These are phyloP conservation scores for Fraxinus ornus DNA, from an alignment of 305 asterid species.

Conservation along the genomic window DNA sequence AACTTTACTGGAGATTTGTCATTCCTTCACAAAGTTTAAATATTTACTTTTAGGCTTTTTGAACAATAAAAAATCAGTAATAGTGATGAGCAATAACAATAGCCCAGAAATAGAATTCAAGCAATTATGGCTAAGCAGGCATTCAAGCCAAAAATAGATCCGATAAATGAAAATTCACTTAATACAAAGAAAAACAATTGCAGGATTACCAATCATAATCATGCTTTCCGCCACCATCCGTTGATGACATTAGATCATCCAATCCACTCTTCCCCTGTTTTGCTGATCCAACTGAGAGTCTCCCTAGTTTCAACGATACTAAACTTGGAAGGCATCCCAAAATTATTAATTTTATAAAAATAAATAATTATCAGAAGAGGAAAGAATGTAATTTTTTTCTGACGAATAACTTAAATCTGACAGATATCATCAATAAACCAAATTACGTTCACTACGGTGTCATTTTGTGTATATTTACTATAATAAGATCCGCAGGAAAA, in stretches of 20 bases:
- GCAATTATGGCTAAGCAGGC: not conserved
- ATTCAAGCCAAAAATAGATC: not conserved
- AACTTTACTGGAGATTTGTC: not conserved
- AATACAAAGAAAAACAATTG: not conserved
- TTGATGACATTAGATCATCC: constrained; percentile 69
- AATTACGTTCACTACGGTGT: constrained; percentile 21
- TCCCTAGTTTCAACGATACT: constrained; percentile 73
- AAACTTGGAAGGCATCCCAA: constrained; percentile 23
- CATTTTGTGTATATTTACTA: constrained; percentile 13
- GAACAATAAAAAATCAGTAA: not conserved
- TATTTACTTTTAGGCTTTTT: not conserved
- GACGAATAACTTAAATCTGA: not conserved
- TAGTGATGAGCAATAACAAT: not conserved
- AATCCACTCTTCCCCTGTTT: constrained; percentile 60
- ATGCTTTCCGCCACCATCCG: constrained; percentile 94
- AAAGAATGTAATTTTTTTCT: not conserved
- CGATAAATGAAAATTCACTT: not conserved
- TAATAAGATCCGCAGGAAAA: not conserved
- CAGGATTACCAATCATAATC: constrained; percentile 89
- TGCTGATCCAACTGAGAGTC: constrained; percentile 77
- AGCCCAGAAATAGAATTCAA: not conserved
- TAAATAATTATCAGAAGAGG: not conserved
- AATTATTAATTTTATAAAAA: not conserved
- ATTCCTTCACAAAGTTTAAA: not conserved
- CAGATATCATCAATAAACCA: constrained; percentile 5